A percentile compares a stretch with the other conserved stretches of the same genome.
These are phyloP conservation scores for Hylodesmum podocarpum DNA, from an alignment of 306 rosid species.

Conservation along the genomic window DNA sequence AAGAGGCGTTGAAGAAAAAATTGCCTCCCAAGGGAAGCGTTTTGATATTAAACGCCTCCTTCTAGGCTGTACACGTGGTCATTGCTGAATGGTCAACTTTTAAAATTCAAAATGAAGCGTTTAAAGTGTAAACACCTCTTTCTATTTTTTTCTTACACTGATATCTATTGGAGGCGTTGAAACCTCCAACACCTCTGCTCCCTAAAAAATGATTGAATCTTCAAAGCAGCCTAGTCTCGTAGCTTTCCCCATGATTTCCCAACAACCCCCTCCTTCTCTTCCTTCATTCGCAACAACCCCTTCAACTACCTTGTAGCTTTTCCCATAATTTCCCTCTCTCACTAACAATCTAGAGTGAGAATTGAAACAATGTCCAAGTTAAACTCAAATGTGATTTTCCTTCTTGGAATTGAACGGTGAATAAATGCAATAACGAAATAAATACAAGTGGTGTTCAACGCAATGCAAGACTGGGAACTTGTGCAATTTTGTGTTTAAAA, in stretches of 20 bases:
- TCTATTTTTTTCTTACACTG: too few species aligned
- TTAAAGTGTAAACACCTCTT: too few species aligned
- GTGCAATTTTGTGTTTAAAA: constrained; percentile 8
- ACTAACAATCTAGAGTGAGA: constrained; percentile 28
- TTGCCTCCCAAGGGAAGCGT: too few species aligned
- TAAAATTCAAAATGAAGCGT: too few species aligned
- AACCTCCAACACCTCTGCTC: too few species aligned
- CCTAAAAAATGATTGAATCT: constrained; percentile 78
- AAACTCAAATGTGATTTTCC: constrained; percentile 15
- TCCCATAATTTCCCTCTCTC: constrained; percentile 40
- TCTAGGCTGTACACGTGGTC: too few species aligned
- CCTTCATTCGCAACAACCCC: constrained; percentile 85
- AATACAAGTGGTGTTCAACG: constrained; percentile 27
- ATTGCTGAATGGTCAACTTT: too few species aligned
- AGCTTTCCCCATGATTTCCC: constrained; percentile 37
- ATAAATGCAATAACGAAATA: constrained; percentile 14
- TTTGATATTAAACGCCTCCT: too few species aligned
- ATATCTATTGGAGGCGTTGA: too few species aligned
- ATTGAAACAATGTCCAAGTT: constrained; percentile 12
- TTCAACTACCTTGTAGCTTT: constrained; percentile 80
- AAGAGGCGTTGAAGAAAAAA: too few species aligned
- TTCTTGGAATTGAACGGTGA: too few species aligned
- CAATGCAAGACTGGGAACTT: background rate
- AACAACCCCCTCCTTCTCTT: constrained; percentile 57
- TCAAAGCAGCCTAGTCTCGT: constrained; percentile 60